Evolutionary conservation across 768 basidiomycete genomes (phyloP), one percentile per base, ranked within the genome.

Genomic region (Tephrocybe sp.): DNA sequence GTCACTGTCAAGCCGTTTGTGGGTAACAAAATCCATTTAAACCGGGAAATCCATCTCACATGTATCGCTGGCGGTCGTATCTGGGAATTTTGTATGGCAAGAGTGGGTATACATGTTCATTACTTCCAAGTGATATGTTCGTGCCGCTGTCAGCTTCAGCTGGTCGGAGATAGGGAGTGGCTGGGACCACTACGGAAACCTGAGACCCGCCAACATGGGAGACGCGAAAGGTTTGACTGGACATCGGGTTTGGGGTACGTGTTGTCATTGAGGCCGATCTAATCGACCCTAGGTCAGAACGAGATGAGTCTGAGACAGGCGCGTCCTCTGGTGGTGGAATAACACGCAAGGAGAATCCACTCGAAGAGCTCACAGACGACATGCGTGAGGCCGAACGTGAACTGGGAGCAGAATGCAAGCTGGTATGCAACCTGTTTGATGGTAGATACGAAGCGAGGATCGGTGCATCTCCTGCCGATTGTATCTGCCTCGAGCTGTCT

Each of bases 31-130:
- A 16, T 12, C 25, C 25, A 7, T 31, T 5, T 21, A 21, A 31
- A 8, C n/a, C n/a, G n/a, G 2, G 5, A 21, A 8, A 35, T 12
- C 8, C 5, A 11, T 16, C 11, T 44, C 28, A 47, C 49, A 51
- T 54, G 2, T 27, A 30, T 21, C 49, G 18, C 1, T 32, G 7
- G 11, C 41, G 31, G 16, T 44, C 47, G 25, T 51, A 55, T 31
- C 53, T 19, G 1, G 40, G 45, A 7, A 47, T 34, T 19, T 47
- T 15, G 3, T 2, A 2, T 1, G 49, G 49, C 32, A 50, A 6
- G 18, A 50, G 15, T 7, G 41, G 34, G n/a, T 46, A 36, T 12
- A 36, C 37, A 18, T 46, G 6, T 1, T 28, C 36, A 36, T 32
- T n/a, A 15, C 2, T 18, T 12, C 8, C 18, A 37, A 5, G 9